Evolutionary conservation across 202 grass and related monocot species (phyloP).

Genomic region (Tripidium arundinaceum): DNA sequence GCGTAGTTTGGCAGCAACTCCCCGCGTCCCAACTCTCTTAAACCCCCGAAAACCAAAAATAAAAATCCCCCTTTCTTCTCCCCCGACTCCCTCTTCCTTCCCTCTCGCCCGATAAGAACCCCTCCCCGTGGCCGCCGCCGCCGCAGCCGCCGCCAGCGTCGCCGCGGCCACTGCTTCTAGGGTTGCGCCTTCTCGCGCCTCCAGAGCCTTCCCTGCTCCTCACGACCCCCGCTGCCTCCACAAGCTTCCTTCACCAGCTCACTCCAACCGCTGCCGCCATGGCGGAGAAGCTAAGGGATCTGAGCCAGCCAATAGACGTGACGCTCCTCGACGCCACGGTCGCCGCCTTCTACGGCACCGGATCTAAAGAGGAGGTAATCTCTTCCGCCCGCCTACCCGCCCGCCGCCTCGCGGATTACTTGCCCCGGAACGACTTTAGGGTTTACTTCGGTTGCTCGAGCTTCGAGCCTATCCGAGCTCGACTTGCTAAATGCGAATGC

Average conservation of each 20-base stretch:
- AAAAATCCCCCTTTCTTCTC: conserved; percentile 8
- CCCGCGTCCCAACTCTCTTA: conserved; percentile 32
- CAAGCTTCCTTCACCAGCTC: conserved; percentile 24
- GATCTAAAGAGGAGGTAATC: conserved; percentile 97
- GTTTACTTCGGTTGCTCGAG: conserved; percentile 16
- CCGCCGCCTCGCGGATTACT: background rate
- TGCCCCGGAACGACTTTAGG: conserved; percentile 11
- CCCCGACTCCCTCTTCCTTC: background rate
- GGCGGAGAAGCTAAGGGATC: conserved; percentile 97
- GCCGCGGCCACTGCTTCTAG: conserved; percentile 11
- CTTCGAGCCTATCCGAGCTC: background rate
- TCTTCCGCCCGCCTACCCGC: background rate
- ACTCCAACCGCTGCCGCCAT: conserved; percentile 29
- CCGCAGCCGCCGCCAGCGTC: background rate
- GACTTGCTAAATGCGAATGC: background rate
- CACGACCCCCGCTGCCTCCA: background rate
- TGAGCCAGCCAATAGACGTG: conserved; percentile 95
- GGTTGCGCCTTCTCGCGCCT: conserved; percentile 8
- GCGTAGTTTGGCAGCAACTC: conserved; percentile 46
- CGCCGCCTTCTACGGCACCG: conserved; percentile 96
- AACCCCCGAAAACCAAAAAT: conserved; percentile 43
- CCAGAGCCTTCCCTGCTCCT: background rate
- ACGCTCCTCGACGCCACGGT: conserved; percentile 89
- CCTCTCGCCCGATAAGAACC: conserved; percentile 13
- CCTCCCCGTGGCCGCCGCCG: background rate